These are phyloP conservation scores for Cercospora sojina DNA, from an alignment of 2,329 filamentous ascomycete species.

Conservation along the genomic window DNA sequence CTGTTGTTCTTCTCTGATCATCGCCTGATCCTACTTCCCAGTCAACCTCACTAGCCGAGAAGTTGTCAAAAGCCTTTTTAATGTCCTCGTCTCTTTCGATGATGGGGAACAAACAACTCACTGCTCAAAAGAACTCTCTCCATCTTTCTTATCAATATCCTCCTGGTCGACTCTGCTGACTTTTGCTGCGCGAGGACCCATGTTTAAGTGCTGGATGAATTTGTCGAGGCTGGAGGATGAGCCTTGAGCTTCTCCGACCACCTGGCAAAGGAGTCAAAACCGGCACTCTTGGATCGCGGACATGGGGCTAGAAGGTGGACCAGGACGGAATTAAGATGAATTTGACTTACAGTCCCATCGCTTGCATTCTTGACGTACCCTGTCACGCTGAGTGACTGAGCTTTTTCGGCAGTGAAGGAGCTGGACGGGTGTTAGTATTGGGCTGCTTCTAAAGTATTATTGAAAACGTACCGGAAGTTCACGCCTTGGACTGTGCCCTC, in stretches of 20 bases:
- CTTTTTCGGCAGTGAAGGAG: conserved; percentile 46
- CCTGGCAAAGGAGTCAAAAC: conserved; percentile 51
- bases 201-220: conserved; percentile 72
- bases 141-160: conserved; percentile 63
- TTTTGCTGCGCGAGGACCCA: conserved; percentile 68
- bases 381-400: conserved; percentile 45
- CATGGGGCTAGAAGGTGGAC: background rate
- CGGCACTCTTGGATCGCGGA: background rate
- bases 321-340: background rate
- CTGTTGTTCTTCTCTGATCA: background rate
- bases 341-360: conserved; percentile 44
- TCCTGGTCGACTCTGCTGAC: conserved; percentile 74
- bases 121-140: conserved; percentile 62
- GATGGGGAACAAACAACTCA: conserved; percentile 19
- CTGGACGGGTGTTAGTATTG: conserved; percentile 24
- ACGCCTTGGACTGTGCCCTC: conserved; percentile 52
- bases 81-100: background rate
- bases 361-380: conserved; percentile 49
- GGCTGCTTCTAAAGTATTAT: background rate
- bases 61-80: background rate
- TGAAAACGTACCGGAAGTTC: conserved; percentile 48
- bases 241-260: conserved; percentile 87
- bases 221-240: conserved; percentile 61
- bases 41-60: background rate
- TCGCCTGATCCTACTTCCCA: background rate